Conservation (phyloP, 495 filamentous ascomycete genomes). For the Thermothielavioides terrestris region DNA sequence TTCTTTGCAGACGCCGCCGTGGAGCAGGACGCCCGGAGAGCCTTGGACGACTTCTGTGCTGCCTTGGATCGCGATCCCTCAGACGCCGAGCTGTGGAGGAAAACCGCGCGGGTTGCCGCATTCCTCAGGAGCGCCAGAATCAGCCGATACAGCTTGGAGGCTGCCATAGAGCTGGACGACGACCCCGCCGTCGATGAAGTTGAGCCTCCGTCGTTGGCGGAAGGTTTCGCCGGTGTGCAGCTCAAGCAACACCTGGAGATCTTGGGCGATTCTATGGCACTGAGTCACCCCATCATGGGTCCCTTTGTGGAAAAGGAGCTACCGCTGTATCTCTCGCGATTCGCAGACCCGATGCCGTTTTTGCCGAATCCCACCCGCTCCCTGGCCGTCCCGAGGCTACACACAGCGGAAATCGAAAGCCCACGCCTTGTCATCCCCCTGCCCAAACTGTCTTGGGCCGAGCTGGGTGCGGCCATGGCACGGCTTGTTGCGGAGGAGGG, state of each 20-base stretch:
- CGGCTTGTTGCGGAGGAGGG: conserved; percentile 25
- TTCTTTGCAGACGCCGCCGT: conserved; percentile 34
- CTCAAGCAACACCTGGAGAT: conserved; percentile 57
- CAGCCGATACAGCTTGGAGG: conserved; percentile 80
- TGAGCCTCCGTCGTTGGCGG: conserved; percentile 73
- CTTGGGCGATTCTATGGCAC: conserved; percentile 63
- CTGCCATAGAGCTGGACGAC: conserved; percentile 80
- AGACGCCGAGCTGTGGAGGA: conserved; percentile 90
- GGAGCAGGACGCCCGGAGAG: conserved; percentile 32
- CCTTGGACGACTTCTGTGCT: conserved; percentile 57
- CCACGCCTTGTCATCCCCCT: conserved; percentile 40
- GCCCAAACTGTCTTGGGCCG: conserved; percentile 32
- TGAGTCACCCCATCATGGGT: conserved; percentile 58
- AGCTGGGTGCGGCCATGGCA: conserved; percentile 34
- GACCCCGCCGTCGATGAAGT: conserved; percentile 59
- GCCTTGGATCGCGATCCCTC: conserved; percentile 85
- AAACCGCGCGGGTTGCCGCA: conserved; percentile 66
- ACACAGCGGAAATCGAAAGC: conserved; percentile 42
- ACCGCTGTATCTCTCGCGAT: conserved; percentile 52
- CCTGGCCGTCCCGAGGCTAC: conserved; percentile 17
- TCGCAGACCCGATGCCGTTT: conserved; percentile 70
- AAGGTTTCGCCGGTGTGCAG: conserved; percentile 73
- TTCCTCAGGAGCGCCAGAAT: conserved; percentile 69
- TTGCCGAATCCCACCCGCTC: conserved; percentile 49
- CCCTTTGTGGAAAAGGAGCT: conserved; percentile 54